Conservation (phyloP, 148 eudicot genomes). For the Cornus florida region DNA sequence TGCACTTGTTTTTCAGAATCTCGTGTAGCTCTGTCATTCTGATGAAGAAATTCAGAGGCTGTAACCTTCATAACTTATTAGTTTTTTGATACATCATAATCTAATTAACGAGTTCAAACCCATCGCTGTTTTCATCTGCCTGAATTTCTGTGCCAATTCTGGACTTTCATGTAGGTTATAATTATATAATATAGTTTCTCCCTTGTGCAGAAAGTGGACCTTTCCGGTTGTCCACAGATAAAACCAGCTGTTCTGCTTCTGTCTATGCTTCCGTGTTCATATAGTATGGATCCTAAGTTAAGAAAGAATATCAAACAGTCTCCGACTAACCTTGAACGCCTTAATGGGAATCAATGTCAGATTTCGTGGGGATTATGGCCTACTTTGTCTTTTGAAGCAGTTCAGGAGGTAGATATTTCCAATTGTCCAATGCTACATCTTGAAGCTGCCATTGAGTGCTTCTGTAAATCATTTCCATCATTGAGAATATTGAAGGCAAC, state of each 20-base stretch:
- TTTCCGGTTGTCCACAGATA: conserved; percentile 84
- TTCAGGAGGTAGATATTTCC: conserved; percentile 76
- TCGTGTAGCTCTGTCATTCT: background rate
- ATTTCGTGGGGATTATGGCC: conserved; percentile 25
- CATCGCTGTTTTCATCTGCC: background rate
- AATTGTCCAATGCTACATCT: conserved; percentile 63
- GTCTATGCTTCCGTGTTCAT: conserved; percentile 52
- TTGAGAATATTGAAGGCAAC: conserved; percentile 57
- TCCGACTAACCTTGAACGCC: conserved; percentile 24
- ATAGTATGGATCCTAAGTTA: conserved; percentile 23
- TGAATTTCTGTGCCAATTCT: background rate
- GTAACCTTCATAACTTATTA: background rate
- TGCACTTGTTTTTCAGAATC: background rate
- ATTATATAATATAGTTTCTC: conserved; percentile 4
- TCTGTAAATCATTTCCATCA: conserved; percentile 73
- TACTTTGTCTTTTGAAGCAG: conserved; percentile 48
- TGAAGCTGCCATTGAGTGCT: conserved; percentile 49
- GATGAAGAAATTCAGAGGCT: too few species aligned
- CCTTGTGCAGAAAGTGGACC: conserved; percentile 70
- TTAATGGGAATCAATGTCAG: conserved; percentile 19
- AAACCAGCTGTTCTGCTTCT: conserved; percentile 40
- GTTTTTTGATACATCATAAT: too few species aligned
- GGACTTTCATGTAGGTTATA: background rate
- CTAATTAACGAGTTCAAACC: background rate
- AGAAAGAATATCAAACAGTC: conserved; percentile 24